A percentile compares a stretch with the other conserved stretches of the same genome.
These are phyloP conservation scores for Mucor mucedo DNA, from an alignment of 371 early-diverging fungal species.

Conservation along the genomic window DNA sequence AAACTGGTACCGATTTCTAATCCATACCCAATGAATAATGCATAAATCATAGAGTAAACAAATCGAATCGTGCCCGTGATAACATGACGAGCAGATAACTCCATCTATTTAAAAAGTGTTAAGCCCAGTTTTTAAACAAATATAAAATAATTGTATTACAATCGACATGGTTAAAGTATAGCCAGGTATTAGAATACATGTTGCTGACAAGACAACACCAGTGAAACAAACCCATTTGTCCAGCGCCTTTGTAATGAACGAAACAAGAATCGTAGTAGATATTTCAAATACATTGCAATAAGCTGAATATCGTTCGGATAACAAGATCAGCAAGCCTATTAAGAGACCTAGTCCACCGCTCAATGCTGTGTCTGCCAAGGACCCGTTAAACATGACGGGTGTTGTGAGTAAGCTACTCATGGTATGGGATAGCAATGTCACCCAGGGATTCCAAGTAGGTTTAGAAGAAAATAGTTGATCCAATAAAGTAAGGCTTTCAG, in stretches of 20 bases:
- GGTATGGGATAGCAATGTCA: constrained; percentile 57
- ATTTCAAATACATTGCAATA: constrained; percentile 65
- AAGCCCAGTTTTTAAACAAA: not conserved
- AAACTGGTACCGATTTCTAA: constrained; percentile 67
- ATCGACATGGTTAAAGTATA: constrained; percentile 70
- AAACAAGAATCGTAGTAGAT: constrained; percentile 26
- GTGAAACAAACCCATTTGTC: constrained; percentile 39
- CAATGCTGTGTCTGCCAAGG: constrained; percentile 55
- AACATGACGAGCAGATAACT: constrained; percentile 78
- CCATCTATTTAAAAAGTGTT: constrained; percentile 50
- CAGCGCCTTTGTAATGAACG: constrained; percentile 31
- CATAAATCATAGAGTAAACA: constrained; percentile 73
- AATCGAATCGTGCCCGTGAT: constrained; percentile 81
- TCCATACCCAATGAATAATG: constrained; percentile 77
- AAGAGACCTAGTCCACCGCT: constrained; percentile 60
- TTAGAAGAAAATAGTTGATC: constrained; percentile 52
- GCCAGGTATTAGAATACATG: constrained; percentile 71
- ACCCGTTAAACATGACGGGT: constrained; percentile 65
- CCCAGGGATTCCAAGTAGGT: constrained; percentile 49
- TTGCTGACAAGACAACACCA: constrained; percentile 33
- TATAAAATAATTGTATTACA: constrained; percentile 34
- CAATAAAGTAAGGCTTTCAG: constrained; percentile 6
- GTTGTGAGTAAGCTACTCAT: constrained; percentile 59
- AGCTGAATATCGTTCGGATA: constrained; percentile 60
- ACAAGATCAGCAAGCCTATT: constrained; percentile 57